Evolutionary conservation across 2,329 filamentous ascomycete species (phyloP).

Genomic region (Zymoseptoria passerinii): DNA sequence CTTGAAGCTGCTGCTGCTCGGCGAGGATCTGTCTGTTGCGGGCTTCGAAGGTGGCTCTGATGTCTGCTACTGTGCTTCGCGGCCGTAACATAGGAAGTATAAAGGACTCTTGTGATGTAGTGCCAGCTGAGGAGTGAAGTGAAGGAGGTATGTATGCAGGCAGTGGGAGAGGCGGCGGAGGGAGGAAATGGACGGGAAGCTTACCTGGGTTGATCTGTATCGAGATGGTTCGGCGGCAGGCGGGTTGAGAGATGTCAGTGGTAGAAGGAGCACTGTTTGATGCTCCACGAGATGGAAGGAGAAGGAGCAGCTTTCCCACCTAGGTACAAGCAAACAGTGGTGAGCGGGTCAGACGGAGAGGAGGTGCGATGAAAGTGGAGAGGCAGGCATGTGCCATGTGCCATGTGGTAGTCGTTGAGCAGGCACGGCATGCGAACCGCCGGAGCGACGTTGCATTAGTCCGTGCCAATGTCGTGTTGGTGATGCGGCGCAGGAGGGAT

Average conservation of each 20-base stretch:
- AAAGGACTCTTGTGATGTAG: neutral
- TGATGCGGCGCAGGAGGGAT: neutral
- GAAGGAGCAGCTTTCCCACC: neutral
- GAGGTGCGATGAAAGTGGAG: neutral
- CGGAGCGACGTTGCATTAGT: neutral
- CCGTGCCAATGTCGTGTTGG: neutral
- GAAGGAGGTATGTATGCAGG: neutral
- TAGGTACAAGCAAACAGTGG: too few relatives aligned
- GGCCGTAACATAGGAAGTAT: conserved; percentile 1
- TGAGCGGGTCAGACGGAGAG: neutral
- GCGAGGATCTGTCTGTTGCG: neutral
- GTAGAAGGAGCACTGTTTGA: neutral
- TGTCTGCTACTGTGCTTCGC: conserved; percentile 4
- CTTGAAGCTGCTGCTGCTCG: neutral
- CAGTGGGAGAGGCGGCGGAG: neutral
- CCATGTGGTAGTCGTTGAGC: too few relatives aligned
- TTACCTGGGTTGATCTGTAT: neutral
- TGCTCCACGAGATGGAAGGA: neutral
- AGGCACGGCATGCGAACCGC: neutral
- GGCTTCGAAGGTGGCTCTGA: conserved; percentile 3
- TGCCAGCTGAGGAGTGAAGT: neutral
- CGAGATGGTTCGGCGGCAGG: too few relatives aligned
- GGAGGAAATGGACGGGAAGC: neutral
- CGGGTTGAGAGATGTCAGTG: neutral
- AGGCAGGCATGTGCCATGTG: neutral